These are phyloP conservation scores for Rossbeevera mucosa DNA, from an alignment of 768 basidiomycete genomes.

Conservation along the genomic window DNA sequence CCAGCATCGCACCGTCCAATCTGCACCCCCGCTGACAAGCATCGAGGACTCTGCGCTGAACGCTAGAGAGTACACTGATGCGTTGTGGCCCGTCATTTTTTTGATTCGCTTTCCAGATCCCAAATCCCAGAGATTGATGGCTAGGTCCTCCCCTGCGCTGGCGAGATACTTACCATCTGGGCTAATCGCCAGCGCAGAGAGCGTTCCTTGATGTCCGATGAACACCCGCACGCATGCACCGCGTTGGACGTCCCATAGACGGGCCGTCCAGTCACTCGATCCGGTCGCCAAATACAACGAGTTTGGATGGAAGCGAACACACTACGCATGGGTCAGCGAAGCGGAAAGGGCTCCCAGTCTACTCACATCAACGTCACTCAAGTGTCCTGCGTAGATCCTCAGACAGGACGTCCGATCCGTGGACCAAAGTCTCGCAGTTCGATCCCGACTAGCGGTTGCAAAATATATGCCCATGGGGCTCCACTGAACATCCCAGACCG, in stretches of 20 bases:
- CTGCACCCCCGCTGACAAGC: slow-evolving; percentile 86
- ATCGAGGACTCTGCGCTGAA: slow-evolving; percentile 91
- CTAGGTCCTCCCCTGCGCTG: slow-evolving; percentile 86
- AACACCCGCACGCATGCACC: slow-evolving; percentile 93
- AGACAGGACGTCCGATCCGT: slow-evolving; percentile 85
- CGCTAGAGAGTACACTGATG: slow-evolving; percentile 83
- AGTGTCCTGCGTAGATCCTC: slow-evolving; percentile 90
- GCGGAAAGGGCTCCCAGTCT: neutral
- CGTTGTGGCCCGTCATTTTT: slow-evolving; percentile 91
- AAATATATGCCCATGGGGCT: slow-evolving; percentile 98
- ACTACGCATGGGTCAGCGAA: slow-evolving; percentile 45
- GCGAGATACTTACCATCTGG: slow-evolving; percentile 94
- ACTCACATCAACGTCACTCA: slow-evolving; percentile 95
- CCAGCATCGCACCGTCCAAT: slow-evolving; percentile 99
- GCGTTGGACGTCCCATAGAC: slow-evolving; percentile 97
- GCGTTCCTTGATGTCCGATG: slow-evolving; percentile 87
- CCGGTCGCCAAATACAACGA: slow-evolving; percentile 96
- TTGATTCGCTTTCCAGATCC: slow-evolving; percentile 93
- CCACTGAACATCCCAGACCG: slow-evolving; percentile 99
- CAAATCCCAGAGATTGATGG: slow-evolving; percentile 95
- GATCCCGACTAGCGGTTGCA: slow-evolving; percentile 89
- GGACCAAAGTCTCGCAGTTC: slow-evolving; percentile 94
- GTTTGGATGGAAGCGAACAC: slow-evolving; percentile 95
- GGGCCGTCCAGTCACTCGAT: slow-evolving; percentile 92
- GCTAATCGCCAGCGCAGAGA: slow-evolving; percentile 82